Percentiles rank a stretch among this genome's conserved stretches.
These are phyloP conservation scores for Oryza brachyantha DNA, from an alignment of 176 grass and related monocot genomes.

Conservation along the genomic window DNA sequence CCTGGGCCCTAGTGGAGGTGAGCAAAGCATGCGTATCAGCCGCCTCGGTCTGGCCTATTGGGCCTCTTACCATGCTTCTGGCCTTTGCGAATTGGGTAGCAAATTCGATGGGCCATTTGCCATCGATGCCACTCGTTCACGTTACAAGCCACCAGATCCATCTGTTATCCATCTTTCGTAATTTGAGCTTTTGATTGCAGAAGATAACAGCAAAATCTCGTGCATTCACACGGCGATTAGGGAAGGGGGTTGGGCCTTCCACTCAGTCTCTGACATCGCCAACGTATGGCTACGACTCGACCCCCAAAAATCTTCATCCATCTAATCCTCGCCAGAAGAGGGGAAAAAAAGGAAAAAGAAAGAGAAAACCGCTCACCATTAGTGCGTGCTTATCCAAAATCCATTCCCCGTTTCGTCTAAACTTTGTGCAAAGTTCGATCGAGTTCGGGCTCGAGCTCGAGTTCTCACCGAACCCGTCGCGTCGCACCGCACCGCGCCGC, in stretches of 20 bases:
- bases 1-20: no score
- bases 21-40: no score
- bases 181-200: not conserved
- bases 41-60: no score
- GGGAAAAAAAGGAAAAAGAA: not conserved
- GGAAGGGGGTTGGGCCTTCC: not conserved
- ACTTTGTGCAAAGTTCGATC: not conserved
- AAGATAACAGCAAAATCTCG: not conserved
- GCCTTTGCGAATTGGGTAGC: no score
- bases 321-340: no score
- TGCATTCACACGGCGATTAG: not conserved
- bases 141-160: not conserved
- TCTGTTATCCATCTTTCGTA: not conserved
- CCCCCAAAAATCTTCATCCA: not conserved
- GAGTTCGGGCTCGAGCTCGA: not conserved
- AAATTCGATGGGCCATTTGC: no score
- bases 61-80: no score
- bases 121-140: no score
- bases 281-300: not conserved
- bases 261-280: no score
- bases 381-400: no score
- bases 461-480: not conserved
- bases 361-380: no score
- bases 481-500: not conserved
- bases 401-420: not conserved